Evolutionary conservation across 176 grass and related monocot species (phyloP).

Genomic region (Lolium multiflorum): DNA sequence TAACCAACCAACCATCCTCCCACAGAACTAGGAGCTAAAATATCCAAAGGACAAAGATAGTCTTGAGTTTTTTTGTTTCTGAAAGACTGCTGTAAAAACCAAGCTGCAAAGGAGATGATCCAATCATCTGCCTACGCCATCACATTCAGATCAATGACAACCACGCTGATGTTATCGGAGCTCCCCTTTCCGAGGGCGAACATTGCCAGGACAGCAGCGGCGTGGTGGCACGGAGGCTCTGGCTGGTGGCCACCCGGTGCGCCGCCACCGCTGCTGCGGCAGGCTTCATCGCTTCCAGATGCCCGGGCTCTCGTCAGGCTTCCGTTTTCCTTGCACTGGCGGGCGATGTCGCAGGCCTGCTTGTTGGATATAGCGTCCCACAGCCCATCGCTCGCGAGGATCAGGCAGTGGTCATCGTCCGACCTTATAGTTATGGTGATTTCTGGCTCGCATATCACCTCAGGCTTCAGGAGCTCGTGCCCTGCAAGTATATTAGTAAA

Average conservation of each 20-base stretch:
- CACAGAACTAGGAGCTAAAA: slow-evolving; percentile 25
- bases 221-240: too few relatives aligned
- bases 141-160: slow-evolving; percentile 68
- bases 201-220: slow-evolving; percentile 60
- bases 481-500: slow-evolving; percentile 41
- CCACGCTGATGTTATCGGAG: slow-evolving; percentile 68
- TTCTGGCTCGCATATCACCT: slow-evolving; percentile 79
- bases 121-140: slow-evolving; percentile 25
- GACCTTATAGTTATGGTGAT: slow-evolving; percentile 50
- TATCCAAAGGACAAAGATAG: slow-evolving; percentile 32
- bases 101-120: neutral
- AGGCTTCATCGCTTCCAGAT: neutral
- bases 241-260: neutral
- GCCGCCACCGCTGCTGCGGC: neutral
- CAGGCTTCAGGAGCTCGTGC: slow-evolving; percentile 65
- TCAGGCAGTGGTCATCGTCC: slow-evolving; percentile 56
- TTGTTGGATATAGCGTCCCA: slow-evolving; percentile 78
- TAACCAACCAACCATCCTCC: neutral
- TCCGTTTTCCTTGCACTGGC: slow-evolving; percentile 60
- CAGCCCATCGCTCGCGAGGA: slow-evolving; percentile 83
- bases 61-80: neutral
- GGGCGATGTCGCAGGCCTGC: slow-evolving; percentile 59
- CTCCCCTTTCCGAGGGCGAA: slow-evolving; percentile 65
- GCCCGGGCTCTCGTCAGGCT: neutral
- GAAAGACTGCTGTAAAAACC: neutral